Base-by-base conservation (phyloP, 805 yeast species). In the Naumovozyma castellii region DNA sequence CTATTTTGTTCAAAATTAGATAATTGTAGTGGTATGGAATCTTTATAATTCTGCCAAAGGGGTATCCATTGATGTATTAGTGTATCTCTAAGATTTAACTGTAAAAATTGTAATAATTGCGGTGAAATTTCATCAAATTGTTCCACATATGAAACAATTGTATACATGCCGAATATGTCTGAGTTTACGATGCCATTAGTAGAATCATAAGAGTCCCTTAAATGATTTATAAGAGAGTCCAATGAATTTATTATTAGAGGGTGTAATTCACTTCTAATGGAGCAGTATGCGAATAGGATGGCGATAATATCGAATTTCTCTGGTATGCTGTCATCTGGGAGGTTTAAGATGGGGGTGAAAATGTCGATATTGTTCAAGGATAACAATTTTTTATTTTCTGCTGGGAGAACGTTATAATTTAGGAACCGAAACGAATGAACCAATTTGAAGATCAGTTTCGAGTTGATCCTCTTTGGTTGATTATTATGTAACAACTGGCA, bases 31-130 rank as follows among this genome's bases (percentile, higher is more conserved):
- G 38, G 14, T 10, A 30, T 18, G 5, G 37, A 16, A 20, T 39
- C 31, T 6, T 18, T 18, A 18, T 29, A 37, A 10, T 18, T 20
- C 16, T 39, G 32, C 59, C 59, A 56, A 5, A 40, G 32, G 1
- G 57, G 59, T 6, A 51, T 25, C 61, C 61, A 56, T 3, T 34
- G 15, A 15, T 42, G 32, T 5, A 41, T 31, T 31, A 56, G 34
- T 15, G 35, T 40, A 10, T 36, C 25, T 3, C 41, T 43, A 15
- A 54, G 43, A 6, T 42, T 33, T 18, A 48, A 39, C 6, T 46
- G 28, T 14, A 45, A 28, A 36, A 40, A 45, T 12, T 35, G 18
- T 19, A 52, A 34, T 10, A 43, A 17, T 8, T 42, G 27, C 15
- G 42, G 29, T 14, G 41, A 39, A 22, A 53, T 33, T 12, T 33